Conservation (phyloP, 2,329 filamentous ascomycete genomes). For the Apiospora kogelbergensis region DNA sequence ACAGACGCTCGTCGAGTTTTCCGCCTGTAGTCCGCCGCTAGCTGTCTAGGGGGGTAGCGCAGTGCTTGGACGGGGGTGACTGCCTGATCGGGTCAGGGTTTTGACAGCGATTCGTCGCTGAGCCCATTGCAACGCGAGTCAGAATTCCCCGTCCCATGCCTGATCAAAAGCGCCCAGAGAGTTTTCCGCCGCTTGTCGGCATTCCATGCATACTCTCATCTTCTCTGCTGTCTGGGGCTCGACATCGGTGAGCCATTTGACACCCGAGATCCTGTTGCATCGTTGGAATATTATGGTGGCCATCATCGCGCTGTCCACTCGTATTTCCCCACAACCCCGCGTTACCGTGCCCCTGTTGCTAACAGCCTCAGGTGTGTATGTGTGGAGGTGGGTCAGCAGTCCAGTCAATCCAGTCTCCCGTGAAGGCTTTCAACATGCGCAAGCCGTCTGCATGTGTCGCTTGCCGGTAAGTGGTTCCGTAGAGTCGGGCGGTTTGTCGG, state of each 20-base stretch:
- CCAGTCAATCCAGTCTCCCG: not conserved
- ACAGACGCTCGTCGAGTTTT: not conserved
- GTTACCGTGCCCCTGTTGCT: not conserved
- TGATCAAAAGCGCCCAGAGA: not conserved
- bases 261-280: not conserved
- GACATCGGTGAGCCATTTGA: not conserved
- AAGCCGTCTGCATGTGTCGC: slow-evolving; percentile 13
- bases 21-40: slow-evolving; percentile 12
- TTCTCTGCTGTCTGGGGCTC: not conserved
- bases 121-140: not conserved
- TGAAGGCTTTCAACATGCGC: slow-evolving; percentile 7
- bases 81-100: not conserved
- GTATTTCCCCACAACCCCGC: not conserved
- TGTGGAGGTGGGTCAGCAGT: not conserved
- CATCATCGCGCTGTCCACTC: not conserved
- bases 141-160: not conserved
- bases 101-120: not conserved
- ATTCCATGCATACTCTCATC: not conserved
- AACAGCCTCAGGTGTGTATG: not conserved
- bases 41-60: not conserved
- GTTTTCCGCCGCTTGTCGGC: not conserved
- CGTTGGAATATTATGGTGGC: not conserved
- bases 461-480: slow-evolving; percentile 8
- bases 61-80: not conserved
- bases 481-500: not conserved